Percentiles rank a stretch among this genome's conserved stretches.
phyloP scores from a whole-genome alignment of 192 early-diverging fungal species.

The Gamsiella multidivaricata region DNA sequence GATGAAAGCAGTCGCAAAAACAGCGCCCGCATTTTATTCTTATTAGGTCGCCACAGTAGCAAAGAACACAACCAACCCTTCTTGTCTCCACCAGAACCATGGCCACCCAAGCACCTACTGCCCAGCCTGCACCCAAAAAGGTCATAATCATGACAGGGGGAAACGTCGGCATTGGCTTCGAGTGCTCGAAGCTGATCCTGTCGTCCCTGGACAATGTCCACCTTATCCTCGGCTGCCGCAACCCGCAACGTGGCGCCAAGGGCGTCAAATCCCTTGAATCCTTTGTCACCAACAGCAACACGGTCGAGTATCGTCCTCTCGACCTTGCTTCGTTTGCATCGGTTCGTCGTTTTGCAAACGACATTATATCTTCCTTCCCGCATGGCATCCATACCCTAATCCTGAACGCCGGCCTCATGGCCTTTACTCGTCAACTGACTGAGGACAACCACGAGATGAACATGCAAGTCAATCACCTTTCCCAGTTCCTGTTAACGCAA shows the following conservation, averaged over 20 bases:
- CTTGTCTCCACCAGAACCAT: too few relatives aligned
- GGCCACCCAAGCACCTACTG: not conserved
- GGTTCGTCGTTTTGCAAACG: conserved; percentile 38
- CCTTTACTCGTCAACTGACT: conserved; percentile 27
- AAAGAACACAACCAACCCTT: too few relatives aligned
- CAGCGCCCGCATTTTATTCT: too few relatives aligned
- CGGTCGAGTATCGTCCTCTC: conserved; percentile 28
- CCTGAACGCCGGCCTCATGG: conserved; percentile 43
- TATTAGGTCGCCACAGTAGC: too few relatives aligned
- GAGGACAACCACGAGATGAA: conserved; percentile 49
- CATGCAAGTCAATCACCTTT: conserved; percentile 55
- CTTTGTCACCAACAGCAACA: conserved; percentile 6
- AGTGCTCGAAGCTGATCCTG: conserved; percentile 29
- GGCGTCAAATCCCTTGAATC: conserved; percentile 24
- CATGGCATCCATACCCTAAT: conserved; percentile 32
- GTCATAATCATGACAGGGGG: conserved; percentile 44
- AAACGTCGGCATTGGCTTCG: conserved; percentile 56
- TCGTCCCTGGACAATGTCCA: conserved; percentile 18
- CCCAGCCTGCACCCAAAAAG: conserved; percentile 3
- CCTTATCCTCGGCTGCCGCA: conserved; percentile 31
- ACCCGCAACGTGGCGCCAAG: conserved; percentile 4
- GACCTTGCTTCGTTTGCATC: conserved; percentile 52
- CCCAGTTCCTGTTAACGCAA: conserved; percentile 44
- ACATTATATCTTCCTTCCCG: conserved; percentile 30
- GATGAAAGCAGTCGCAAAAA: too few relatives aligned